Percentiles rank a stretch among this genome's conserved stretches.
phyloP scores from a whole-genome alignment of 2,329 filamentous ascomycete species.

The Aspergillus alliaceus region DNA sequence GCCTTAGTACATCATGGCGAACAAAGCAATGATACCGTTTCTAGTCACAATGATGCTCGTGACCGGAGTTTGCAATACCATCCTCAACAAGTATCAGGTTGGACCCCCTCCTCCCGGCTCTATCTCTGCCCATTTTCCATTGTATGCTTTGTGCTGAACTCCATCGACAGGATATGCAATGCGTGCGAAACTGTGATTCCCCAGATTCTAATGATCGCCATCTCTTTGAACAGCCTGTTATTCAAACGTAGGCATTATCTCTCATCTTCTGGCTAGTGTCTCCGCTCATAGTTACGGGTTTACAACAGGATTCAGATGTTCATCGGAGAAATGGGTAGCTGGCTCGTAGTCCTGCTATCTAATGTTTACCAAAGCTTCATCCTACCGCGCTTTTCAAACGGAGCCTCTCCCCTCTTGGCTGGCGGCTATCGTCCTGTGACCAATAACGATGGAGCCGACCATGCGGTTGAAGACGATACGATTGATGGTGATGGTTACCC shows the following conservation, averaged over 20 bases:
- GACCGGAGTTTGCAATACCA: conserved; percentile 93
- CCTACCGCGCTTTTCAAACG: conserved; percentile 39
- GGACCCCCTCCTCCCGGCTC: conserved; percentile 19
- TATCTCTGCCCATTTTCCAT: background rate
- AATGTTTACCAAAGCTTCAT: conserved; percentile 63
- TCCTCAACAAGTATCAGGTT: conserved; percentile 95
- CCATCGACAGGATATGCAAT: conserved; percentile 79
- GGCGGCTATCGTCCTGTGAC: conserved; percentile 68
- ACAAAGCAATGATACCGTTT: conserved; percentile 72
- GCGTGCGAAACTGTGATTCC: conserved; percentile 82
- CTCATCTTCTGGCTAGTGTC: background rate
- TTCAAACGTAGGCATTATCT: conserved; percentile 67
- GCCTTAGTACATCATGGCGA: conserved; percentile 58
- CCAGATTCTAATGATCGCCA: conserved; percentile 64
- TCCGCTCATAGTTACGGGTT: background rate
- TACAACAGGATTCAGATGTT: conserved; percentile 79
- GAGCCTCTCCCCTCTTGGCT: conserved; percentile 41
- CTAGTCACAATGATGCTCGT: conserved; percentile 95
- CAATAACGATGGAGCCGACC: conserved; percentile 48
- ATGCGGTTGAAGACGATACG: conserved; percentile 46
- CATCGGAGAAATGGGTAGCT: conserved; percentile 91
- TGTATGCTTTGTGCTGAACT: background rate
- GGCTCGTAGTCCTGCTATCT: conserved; percentile 78
- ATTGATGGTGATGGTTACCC: conserved; percentile 45
- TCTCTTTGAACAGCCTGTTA: conserved; percentile 89